A percentile compares a stretch with the other conserved stretches of the same genome.
These are phyloP conservation scores for Coniosporium tulheliwenetii DNA, from an alignment of 2,329 filamentous ascomycete genomes.

Conservation along the genomic window DNA sequence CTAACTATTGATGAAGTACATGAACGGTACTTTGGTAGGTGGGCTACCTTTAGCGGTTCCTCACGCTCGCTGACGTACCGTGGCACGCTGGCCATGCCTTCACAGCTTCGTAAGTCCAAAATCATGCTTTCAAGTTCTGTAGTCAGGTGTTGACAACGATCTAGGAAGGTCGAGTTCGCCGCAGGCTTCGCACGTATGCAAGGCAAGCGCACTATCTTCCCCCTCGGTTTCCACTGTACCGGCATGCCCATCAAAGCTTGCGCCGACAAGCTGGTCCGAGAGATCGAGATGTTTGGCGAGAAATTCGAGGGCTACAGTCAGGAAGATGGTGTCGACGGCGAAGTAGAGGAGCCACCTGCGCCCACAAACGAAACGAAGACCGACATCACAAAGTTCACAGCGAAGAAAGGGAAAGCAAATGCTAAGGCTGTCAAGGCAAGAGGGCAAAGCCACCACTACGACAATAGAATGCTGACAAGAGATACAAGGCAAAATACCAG, in stretches of 20 bases:
- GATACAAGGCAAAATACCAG: constrained; percentile 54
- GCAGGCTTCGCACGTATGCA: constrained; percentile 76
- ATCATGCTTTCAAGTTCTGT: too few species aligned
- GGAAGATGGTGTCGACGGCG: constrained; percentile 31
- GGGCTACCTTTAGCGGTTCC: not conserved
- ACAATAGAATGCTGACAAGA: too few species aligned
- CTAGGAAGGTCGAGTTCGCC: constrained; percentile 76
- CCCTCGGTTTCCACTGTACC: constrained; percentile 89
- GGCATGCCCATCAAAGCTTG: constrained; percentile 98
- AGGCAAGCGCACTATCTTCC: constrained; percentile 75
- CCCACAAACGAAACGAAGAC: constrained; percentile 54
- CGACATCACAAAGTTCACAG: constrained; percentile 80
- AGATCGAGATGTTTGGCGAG: constrained; percentile 77
- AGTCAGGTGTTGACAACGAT: too few species aligned
- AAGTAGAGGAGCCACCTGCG: constrained; percentile 37
- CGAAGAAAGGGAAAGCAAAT: constrained; percentile 82
- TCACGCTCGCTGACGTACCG: too few species aligned
- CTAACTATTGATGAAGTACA: constrained; percentile 35
- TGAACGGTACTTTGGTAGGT: constrained; percentile 49
- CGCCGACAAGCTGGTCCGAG: constrained; percentile 83
- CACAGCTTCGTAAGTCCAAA: constrained; percentile 42
- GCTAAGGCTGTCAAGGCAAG: constrained; percentile 71
- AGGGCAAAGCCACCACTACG: too few species aligned
- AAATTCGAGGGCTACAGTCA: constrained; percentile 67
- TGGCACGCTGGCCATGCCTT: constrained; percentile 81